Conservation (phyloP, 1,139 yeast species). For the Fermentozyma sake region DNA sequence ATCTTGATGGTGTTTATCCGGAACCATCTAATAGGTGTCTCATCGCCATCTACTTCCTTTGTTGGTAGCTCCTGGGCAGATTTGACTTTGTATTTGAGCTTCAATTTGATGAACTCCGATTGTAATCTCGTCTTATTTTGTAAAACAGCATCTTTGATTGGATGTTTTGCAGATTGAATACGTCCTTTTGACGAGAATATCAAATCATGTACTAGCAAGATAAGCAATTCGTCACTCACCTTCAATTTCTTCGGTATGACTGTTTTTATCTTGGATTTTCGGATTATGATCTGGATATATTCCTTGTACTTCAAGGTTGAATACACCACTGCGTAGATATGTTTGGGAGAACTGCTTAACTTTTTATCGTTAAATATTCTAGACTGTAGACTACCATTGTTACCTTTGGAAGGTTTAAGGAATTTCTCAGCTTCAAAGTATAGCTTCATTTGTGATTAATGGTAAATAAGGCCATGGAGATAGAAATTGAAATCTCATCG, state of each 20-base stretch:
- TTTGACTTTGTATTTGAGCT: constrained; percentile 60
- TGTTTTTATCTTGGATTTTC: constrained; percentile 57
- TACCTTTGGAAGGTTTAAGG: constrained; percentile 22
- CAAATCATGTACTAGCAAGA: constrained; percentile 76
- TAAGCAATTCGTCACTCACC: constrained; percentile 45
- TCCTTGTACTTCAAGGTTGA: constrained; percentile 71
- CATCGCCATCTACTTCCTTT: constrained; percentile 40
- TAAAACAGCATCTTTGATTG: constrained; percentile 76
- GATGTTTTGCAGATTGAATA: constrained; percentile 86
- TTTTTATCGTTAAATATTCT: constrained; percentile 55
- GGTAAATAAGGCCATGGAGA: neutral
- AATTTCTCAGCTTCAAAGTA: constrained; percentile 60
- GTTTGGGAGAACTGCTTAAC: constrained; percentile 56
- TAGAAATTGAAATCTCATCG: neutral
- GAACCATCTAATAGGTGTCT: constrained; percentile 88
- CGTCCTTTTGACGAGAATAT: constrained; percentile 72
- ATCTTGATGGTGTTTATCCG: constrained; percentile 62
- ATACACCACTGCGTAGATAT: constrained; percentile 75
- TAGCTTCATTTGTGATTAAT: constrained; percentile 42
- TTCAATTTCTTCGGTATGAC: constrained; percentile 24
- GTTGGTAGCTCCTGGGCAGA: constrained; percentile 31
- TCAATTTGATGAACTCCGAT: constrained; percentile 77
- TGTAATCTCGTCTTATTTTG: constrained; percentile 73
- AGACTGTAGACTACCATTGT: constrained; percentile 52
- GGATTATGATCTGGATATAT: constrained; percentile 56